A percentile compares a stretch with the other conserved stretches of the same genome.
Evolutionary conservation across 1,284 basidiomycete genomes (phyloP).

Genomic region (Kalmanozyma brasiliensis): DNA sequence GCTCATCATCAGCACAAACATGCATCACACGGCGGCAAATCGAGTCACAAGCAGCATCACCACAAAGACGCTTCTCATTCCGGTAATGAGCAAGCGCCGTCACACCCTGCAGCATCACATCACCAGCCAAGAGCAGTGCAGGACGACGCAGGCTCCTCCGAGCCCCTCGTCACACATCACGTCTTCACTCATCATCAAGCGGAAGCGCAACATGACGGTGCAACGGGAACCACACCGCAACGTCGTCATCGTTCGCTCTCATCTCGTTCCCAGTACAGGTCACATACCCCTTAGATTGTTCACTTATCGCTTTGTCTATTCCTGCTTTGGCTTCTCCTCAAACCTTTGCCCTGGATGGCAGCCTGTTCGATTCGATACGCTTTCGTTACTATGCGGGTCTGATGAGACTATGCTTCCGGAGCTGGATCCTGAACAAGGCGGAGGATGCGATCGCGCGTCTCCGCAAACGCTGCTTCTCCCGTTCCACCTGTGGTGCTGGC

Average conservation of each 20-base stretch:
- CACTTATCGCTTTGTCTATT: neutral
- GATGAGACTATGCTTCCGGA: too few species aligned
- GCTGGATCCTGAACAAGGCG: slow-evolving; percentile 5
- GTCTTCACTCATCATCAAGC: slow-evolving; percentile 8
- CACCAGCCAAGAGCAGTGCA: neutral
- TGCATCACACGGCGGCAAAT: neutral
- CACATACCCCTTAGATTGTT: slow-evolving; percentile 20
- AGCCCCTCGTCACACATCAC: slow-evolving; percentile 15
- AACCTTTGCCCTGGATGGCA: slow-evolving; percentile 17
- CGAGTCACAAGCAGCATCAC: neutral
- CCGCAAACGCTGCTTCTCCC: neutral
- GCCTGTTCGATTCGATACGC: neutral
- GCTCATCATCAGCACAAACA: slow-evolving; percentile 7
- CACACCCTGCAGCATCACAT: slow-evolving; percentile 2
- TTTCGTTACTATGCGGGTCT: neutral
- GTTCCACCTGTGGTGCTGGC: too few species aligned
- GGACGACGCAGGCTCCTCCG: too few species aligned
- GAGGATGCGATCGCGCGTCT: slow-evolving; percentile 11
- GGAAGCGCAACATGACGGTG: slow-evolving; percentile 10
- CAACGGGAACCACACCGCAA: slow-evolving; percentile 7
- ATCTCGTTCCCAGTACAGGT: slow-evolving; percentile 31
- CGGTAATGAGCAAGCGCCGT: neutral
- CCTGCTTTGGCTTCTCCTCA: neutral
- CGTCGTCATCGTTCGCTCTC: slow-evolving; percentile 31
- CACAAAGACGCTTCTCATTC: neutral